phyloP scores from a whole-genome alignment of 106 monocot genomes.

The Narthecium ossifragum region DNA sequence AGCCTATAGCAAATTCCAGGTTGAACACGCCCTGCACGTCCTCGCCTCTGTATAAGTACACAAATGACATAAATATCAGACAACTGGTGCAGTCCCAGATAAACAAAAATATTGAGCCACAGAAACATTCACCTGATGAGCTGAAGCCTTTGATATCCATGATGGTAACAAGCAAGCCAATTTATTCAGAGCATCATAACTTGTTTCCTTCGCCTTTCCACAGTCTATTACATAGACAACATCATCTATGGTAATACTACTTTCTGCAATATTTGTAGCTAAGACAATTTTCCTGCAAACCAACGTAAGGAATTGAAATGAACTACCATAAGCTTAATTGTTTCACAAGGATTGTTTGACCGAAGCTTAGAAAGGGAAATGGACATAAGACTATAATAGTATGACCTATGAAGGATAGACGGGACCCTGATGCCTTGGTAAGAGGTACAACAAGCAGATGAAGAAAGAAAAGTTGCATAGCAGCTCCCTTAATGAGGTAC shows the following conservation, averaged over 20 bases:
- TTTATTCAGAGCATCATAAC: conserved; percentile 97
- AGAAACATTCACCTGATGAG: conserved; percentile 67
- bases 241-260: conserved; percentile 96
- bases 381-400: too few species aligned
- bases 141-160: conserved; percentile 99
- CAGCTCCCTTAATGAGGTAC: too few species aligned
- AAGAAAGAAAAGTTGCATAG: too few species aligned
- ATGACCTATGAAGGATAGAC: too few species aligned
- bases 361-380: not conserved
- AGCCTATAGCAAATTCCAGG: conserved; percentile 86
- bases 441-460: too few species aligned
- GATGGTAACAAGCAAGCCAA: conserved; percentile 88
- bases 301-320: not conserved
- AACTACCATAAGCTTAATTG: not conserved
- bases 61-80: not conserved
- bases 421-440: too few species aligned
- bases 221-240: conserved; percentile 94
- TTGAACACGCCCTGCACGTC: conserved; percentile 95
- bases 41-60: conserved; percentile 62
- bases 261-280: conserved; percentile 98
- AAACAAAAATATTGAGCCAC: not conserved
- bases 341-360: not conserved
- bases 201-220: conserved; percentile 98
- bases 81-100: not conserved
- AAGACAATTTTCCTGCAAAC: conserved; percentile 85